A percentile compares a stretch with the other conserved stretches of the same genome.
phyloP scores from a whole-genome alignment of 192 early-diverging fungal species.

The Rhizoclosmatium globosum region DNA sequence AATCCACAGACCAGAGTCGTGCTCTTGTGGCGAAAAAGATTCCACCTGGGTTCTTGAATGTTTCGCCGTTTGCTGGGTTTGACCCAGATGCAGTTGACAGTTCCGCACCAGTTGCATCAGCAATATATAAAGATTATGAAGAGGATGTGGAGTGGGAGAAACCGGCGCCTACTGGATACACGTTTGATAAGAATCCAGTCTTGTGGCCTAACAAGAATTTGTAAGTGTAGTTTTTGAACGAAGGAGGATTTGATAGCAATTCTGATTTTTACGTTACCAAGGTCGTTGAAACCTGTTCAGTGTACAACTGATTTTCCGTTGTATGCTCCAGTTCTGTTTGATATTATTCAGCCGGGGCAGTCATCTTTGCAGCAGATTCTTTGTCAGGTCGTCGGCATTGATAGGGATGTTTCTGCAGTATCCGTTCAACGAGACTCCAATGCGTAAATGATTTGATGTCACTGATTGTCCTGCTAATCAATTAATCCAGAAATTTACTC shows the following conservation, averaged over 20 bases:
- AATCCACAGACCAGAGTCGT: neutral
- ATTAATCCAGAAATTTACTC: conserved; percentile 18
- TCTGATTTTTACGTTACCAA: conserved; percentile 26
- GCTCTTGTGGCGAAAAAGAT: conserved; percentile 15
- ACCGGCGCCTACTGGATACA: conserved; percentile 51
- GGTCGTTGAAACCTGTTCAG: conserved; percentile 45
- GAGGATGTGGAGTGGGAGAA: conserved; percentile 28
- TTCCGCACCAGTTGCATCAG: conserved; percentile 36
- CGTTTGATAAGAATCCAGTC: conserved; percentile 57
- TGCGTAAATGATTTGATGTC: conserved; percentile 7
- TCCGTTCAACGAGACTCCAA: conserved; percentile 54
- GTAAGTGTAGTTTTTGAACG: conserved; percentile 44
- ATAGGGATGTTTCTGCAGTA: conserved; percentile 59
- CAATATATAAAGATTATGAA: conserved; percentile 52
- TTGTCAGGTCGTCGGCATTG: conserved; percentile 56
- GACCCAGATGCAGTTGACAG: conserved; percentile 58
- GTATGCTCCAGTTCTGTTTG: conserved; percentile 62
- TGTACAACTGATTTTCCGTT: conserved; percentile 58
- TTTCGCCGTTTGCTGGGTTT: conserved; percentile 61
- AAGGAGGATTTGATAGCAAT: neutral
- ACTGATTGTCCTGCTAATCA: no score
- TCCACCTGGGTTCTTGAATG: conserved; percentile 53
- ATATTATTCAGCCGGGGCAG: conserved; percentile 62
- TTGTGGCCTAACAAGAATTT: conserved; percentile 58
- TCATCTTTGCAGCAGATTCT: conserved; percentile 54